Conservation (phyloP, 306 rosid species). For the Nissolia schottii region DNA sequence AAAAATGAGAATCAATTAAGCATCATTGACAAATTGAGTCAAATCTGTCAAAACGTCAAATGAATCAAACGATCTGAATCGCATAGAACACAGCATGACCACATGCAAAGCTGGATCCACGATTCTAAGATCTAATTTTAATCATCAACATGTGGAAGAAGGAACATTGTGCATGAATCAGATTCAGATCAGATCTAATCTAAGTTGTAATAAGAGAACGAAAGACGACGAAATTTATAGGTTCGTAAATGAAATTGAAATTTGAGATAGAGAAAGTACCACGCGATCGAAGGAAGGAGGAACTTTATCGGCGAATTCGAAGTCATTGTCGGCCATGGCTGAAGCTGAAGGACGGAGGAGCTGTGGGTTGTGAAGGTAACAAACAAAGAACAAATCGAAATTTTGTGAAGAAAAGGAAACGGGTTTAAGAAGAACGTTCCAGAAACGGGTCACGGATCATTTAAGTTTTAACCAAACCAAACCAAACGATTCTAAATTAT, state of each 20-base stretch:
- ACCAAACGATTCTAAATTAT: no score
- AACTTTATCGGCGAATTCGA: conserved; percentile 33
- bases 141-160: background rate
- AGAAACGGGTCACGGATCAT: background rate
- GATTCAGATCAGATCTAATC: conserved; percentile 19
- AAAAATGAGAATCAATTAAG: background rate
- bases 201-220: background rate
- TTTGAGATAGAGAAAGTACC: conserved; percentile 23
- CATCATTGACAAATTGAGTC: background rate
- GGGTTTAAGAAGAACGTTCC: background rate
- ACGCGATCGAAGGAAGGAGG: conserved; percentile 47
- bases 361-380: background rate
- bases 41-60: background rate
- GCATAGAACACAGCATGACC: background rate
- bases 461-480: background rate
- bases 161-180: background rate
- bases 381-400: background rate
- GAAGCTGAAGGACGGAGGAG: background rate
- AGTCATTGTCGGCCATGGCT: conserved; percentile 56
- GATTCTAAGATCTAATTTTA: conserved; percentile 1
- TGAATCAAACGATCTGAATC: conserved; percentile 4
- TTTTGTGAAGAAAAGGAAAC: background rate
- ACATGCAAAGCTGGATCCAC: conserved; percentile 16
- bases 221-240: background rate
- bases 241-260: background rate